phyloP scores from a whole-genome alignment of 345 rosid species.

The Abelmoschus esculentus region DNA sequence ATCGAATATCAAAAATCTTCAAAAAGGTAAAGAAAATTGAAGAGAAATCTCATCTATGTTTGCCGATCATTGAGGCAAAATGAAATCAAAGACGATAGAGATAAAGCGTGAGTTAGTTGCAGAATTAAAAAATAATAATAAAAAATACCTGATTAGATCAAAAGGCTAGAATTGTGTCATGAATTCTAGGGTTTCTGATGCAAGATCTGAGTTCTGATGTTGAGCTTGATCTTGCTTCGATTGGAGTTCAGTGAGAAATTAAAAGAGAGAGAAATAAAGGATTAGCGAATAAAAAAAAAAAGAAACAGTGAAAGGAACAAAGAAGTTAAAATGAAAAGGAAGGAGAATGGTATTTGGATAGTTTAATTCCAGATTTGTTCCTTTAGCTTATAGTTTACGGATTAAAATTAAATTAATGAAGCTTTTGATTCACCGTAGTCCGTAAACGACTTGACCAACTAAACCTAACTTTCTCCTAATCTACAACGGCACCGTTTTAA shows the following conservation, averaged over 20 bases:
- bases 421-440: too few relatives aligned
- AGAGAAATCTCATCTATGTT: neutral
- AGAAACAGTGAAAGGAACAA: neutral
- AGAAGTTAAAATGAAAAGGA: neutral
- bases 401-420: neutral
- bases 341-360: neutral
- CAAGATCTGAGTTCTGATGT: constrained; percentile 20
- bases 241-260: constrained; percentile 10
- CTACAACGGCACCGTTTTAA: too few relatives aligned
- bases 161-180: neutral
- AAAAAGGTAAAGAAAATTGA: neutral
- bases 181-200: constrained; percentile 13
- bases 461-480: too few relatives aligned
- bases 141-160: constrained; percentile 22
- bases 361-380: neutral
- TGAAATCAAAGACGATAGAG: neutral
- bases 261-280: neutral
- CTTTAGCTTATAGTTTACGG: neutral
- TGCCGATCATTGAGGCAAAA: neutral
- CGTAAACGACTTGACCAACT: too few relatives aligned
- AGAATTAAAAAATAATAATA: neutral
- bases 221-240: constrained; percentile 3
- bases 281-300: neutral
- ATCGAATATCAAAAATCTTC: neutral
- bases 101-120: neutral